Conservation (phyloP, 2,329 filamentous ascomycete species). For the Cadophora luteo-olivacea region DNA sequence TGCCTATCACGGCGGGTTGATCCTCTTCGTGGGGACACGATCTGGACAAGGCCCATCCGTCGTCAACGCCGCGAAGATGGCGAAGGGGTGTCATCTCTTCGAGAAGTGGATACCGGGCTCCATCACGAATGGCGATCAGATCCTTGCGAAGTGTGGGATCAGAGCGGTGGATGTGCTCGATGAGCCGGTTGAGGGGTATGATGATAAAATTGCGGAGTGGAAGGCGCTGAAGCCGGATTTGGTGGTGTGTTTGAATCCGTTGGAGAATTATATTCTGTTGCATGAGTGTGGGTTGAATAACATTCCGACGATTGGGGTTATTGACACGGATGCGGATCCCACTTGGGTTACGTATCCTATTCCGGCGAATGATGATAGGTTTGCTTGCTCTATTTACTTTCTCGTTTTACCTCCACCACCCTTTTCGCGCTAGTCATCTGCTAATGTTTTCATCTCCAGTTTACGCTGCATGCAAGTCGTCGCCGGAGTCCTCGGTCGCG, state of each 20-base stretch:
- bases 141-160: constrained; percentile 72
- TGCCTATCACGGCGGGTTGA: constrained; percentile 78
- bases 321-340: constrained; percentile 92
- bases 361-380: constrained; percentile 96
- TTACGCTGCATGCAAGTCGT: constrained; percentile 82
- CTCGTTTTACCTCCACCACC: background rate
- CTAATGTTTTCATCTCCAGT: constrained; percentile 55
- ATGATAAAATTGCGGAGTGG: constrained; percentile 66
- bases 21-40: constrained; percentile 90
- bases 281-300: constrained; percentile 89
- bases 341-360: constrained; percentile 97
- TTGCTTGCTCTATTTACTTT: constrained; percentile 40
- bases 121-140: constrained; percentile 92
- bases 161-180: constrained; percentile 83
- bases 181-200: constrained; percentile 64
- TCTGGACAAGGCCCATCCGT: constrained; percentile 82
- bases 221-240: constrained; percentile 82
- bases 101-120: constrained; percentile 90
- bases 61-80: constrained; percentile 78
- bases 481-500: constrained; percentile 82
- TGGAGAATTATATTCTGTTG: constrained; percentile 89
- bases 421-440: background rate
- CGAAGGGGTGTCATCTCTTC: constrained; percentile 85
- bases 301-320: constrained; percentile 92
- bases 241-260: constrained; percentile 89